These are phyloP conservation scores for Dipodascus geniculatus DNA, from an alignment of 805 yeast genomes.

Conservation along the genomic window DNA sequence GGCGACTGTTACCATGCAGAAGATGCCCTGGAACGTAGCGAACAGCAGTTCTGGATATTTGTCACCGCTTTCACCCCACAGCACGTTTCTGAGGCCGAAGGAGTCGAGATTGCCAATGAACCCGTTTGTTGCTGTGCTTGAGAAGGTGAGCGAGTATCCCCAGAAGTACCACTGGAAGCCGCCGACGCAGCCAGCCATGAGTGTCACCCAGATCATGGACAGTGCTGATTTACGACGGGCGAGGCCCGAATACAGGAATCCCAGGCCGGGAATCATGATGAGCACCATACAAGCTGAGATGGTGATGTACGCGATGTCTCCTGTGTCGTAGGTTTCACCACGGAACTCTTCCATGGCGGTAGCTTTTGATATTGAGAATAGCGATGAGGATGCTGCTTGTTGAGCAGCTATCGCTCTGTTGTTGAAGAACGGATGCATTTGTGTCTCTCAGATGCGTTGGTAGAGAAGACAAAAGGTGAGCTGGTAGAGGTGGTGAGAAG, in stretches of 20 bases:
- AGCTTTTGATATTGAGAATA: background rate
- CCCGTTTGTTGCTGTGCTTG: conserved; percentile 64
- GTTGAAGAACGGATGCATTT: background rate
- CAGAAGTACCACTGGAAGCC: conserved; percentile 93
- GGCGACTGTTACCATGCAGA: conserved; percentile 82
- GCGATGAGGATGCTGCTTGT: background rate
- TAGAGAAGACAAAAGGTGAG: background rate
- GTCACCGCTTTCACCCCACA: conserved; percentile 33
- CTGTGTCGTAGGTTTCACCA: conserved; percentile 24
- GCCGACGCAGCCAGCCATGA: conserved; percentile 62
- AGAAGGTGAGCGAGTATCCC: conserved; percentile 90
- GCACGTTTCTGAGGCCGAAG: conserved; percentile 70
- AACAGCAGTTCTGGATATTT: conserved; percentile 72
- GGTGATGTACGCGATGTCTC: conserved; percentile 27
- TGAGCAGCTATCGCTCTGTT: background rate
- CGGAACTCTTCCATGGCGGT: background rate
- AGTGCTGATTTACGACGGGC: conserved; percentile 86
- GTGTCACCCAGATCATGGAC: conserved; percentile 67
- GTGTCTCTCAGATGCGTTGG: background rate
- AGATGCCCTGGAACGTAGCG: conserved; percentile 84
- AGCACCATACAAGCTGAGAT: conserved; percentile 45
- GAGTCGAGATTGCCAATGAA: conserved; percentile 80
- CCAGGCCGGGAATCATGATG: conserved; percentile 92
- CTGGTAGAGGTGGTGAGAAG: background rate
- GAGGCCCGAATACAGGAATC: conserved; percentile 82